A percentile compares a stretch with the other conserved stretches of the same genome.
These are phyloP conservation scores for Amaranthus cruentus DNA, from an alignment of 148 eudicot species.

Conservation along the genomic window DNA sequence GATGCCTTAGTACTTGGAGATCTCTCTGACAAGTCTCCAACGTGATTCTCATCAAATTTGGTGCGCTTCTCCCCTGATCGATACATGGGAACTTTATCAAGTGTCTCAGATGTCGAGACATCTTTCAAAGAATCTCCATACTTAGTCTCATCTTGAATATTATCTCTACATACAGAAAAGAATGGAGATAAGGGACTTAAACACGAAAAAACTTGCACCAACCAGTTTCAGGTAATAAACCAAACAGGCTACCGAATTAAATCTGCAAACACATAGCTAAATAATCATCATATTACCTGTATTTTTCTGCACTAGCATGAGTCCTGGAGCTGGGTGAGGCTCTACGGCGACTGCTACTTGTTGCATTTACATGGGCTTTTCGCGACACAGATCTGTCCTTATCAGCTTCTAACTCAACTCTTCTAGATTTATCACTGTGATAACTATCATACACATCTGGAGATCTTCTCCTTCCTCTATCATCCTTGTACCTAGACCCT, in stretches of 20 bases:
- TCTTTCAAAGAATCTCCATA: conserved; percentile 59
- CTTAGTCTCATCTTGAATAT: conserved; percentile 60
- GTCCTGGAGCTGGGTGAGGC: conserved; percentile 63
- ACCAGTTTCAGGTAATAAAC: background rate
- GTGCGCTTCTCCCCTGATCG: conserved; percentile 49
- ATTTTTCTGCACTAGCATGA: conserved; percentile 46
- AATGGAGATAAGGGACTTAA: background rate
- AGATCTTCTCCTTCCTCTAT: conserved; percentile 62
- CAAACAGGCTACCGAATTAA: background rate
- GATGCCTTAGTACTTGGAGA: conserved; percentile 43
- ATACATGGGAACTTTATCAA: conserved; percentile 46
- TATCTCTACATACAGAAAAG: conserved; percentile 39
- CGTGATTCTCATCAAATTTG: conserved; percentile 49
- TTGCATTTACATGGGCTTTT: conserved; percentile 38
- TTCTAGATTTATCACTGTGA: conserved; percentile 47
- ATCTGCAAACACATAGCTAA: no score
- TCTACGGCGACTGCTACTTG: conserved; percentile 47
- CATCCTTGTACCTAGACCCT: conserved; percentile 57
- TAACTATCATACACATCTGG: conserved; percentile 51
- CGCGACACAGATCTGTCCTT: conserved; percentile 59
- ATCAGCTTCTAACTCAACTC: conserved; percentile 44
- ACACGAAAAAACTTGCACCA: background rate
- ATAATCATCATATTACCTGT: conserved; percentile 39
- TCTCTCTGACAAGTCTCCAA: conserved; percentile 55
- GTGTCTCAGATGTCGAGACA: conserved; percentile 30